A percentile compares a stretch with the other conserved stretches of the same genome.
phyloP scores from a whole-genome alignment of 495 filamentous ascomycete species.

The Cenococcum geophilum region DNA sequence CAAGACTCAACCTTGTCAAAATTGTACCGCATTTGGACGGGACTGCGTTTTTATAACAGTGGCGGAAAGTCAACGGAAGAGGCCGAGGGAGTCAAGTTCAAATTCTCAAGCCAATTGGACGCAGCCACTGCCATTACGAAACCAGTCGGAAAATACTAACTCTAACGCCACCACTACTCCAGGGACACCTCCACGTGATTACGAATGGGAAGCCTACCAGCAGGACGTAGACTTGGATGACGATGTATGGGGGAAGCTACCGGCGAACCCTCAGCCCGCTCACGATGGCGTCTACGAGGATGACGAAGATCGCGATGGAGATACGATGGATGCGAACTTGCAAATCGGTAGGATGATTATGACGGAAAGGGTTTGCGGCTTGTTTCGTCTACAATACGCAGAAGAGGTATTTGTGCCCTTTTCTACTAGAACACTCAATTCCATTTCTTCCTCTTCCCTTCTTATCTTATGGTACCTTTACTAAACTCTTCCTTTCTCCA shows the following conservation, averaged over 20 bases:
- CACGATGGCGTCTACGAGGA: slow-evolving; percentile 29
- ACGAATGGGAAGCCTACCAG: slow-evolving; percentile 32
- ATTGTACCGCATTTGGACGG: slow-evolving; percentile 30
- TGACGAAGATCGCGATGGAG: slow-evolving; percentile 28
- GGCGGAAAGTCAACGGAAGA: slow-evolving; percentile 25
- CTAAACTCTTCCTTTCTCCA: slow-evolving; percentile 18
- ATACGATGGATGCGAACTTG: slow-evolving; percentile 24
- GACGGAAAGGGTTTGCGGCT: slow-evolving; percentile 26
- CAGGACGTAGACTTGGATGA: slow-evolving; percentile 28
- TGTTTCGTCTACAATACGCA: slow-evolving; percentile 30
- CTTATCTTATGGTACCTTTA: neutral
- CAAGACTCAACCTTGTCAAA: slow-evolving; percentile 31
- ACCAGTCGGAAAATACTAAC: slow-evolving; percentile 10
- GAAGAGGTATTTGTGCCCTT: slow-evolving; percentile 24
- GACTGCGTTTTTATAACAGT: slow-evolving; percentile 31
- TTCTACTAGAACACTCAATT: neutral
- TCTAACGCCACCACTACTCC: slow-evolving; percentile 21
- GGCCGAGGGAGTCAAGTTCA: slow-evolving; percentile 15
- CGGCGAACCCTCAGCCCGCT: slow-evolving; percentile 25
- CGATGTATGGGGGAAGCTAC: slow-evolving; percentile 30
- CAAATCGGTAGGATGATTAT: slow-evolving; percentile 32
- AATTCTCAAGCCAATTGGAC: slow-evolving; percentile 25
- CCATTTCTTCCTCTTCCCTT: neutral
- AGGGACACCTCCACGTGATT: slow-evolving; percentile 30
- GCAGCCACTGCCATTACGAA: slow-evolving; percentile 23